phyloP scores from a whole-genome alignment of 495 filamentous ascomycete genomes.

The Collariella sp. region DNA sequence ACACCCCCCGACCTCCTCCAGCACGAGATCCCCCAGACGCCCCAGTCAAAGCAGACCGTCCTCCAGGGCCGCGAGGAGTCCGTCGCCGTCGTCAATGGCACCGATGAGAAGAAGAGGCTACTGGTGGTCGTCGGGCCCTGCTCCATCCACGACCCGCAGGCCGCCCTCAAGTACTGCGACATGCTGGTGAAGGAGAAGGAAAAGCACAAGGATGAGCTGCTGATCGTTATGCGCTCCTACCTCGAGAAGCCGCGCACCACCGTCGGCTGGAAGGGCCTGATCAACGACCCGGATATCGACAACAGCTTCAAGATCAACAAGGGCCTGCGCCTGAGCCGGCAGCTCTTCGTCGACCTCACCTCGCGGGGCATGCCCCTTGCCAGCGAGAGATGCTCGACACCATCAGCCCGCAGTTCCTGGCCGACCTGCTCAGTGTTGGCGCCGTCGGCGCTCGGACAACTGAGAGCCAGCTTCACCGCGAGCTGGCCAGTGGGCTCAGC shows the following conservation, averaged over 20 bases:
- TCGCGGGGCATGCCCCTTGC: conserved; percentile 95
- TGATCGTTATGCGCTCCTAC: conserved; percentile 97
- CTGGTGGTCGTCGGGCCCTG: conserved; percentile 94
- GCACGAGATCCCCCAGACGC: conserved; percentile 80
- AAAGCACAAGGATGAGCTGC: conserved; percentile 80
- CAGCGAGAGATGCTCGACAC: conserved; percentile 99
- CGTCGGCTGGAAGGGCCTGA: conserved; percentile 97
- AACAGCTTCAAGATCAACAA: conserved; percentile 99
- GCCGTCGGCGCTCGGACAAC: conserved; percentile 94
- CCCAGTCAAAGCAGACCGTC: conserved; percentile 70
- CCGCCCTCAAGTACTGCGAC: conserved; percentile 90
- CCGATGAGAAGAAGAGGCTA: conserved; percentile 64
- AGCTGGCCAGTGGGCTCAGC: conserved; percentile 84
- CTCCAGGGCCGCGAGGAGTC: conserved; percentile 72
- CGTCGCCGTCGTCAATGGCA: conserved; percentile 69
- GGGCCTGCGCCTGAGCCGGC: conserved; percentile 74
- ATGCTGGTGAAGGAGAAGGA: conserved; percentile 72
- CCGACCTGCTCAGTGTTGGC: conserved; percentile 86
- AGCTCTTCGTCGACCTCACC: conserved; percentile 93
- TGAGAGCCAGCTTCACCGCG: conserved; percentile 89
- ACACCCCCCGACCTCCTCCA: conserved; percentile 92
- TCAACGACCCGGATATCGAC: conserved; percentile 99
- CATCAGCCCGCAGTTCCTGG: conserved; percentile 94
- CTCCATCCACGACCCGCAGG: conserved; percentile 90
- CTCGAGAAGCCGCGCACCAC: conserved; percentile 98